Percentiles rank a stretch among this genome's conserved stretches.
phyloP scores from a whole-genome alignment of 2,329 filamentous ascomycete genomes.

The Neopestalotiopsis sp. region DNA sequence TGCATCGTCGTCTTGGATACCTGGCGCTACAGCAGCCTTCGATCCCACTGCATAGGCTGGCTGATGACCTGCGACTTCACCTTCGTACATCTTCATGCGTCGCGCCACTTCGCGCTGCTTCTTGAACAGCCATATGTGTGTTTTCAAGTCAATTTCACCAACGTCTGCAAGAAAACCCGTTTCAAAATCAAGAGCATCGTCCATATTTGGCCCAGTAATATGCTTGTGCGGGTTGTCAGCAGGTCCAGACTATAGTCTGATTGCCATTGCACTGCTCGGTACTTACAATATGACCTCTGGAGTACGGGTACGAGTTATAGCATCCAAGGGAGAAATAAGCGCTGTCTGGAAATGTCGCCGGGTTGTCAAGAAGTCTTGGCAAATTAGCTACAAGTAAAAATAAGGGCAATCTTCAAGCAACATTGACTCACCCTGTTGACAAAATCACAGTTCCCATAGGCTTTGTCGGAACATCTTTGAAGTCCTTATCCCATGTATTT shows the following conservation, averaged over 20 bases:
- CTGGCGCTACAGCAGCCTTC: neutral
- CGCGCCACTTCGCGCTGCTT: conserved; percentile 5
- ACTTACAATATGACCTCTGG: neutral
- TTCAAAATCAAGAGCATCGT: neutral
- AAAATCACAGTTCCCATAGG: neutral
- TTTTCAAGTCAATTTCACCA: neutral
- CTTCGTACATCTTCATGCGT: neutral
- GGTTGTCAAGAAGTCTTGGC: neutral
- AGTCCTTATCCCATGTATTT: neutral
- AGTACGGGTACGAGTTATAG: neutral
- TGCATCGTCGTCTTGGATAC: neutral
- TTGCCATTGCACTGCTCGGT: neutral
- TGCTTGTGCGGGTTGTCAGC: neutral
- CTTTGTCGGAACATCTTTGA: neutral
- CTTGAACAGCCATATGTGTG: neutral
- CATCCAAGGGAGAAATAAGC: neutral
- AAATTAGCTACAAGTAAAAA: neutral
- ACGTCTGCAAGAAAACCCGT: neutral
- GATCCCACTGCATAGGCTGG: neutral
- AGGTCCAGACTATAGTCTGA: neutral
- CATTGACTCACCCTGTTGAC: neutral
- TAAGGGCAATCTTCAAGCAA: neutral
- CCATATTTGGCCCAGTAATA: neutral
- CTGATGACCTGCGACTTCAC: neutral
- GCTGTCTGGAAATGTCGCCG: neutral